Conservation (phyloP, 306 rosid genomes). For the Cucumis sativus region DNA sequence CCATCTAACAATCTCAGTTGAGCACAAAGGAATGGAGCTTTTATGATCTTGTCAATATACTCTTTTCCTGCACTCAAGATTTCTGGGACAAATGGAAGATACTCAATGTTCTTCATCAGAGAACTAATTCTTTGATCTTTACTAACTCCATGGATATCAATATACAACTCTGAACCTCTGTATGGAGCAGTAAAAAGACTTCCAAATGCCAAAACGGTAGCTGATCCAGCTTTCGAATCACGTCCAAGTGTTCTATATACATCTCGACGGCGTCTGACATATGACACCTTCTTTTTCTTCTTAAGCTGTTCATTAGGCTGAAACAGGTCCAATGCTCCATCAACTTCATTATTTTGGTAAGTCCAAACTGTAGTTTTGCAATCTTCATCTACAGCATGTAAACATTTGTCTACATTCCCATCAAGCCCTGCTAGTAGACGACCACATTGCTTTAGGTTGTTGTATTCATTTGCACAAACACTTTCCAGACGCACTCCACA, state of each 20-base stretch:
- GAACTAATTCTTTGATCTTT: slow-evolving; percentile 38
- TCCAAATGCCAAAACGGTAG: slow-evolving; percentile 74
- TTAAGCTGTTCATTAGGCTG: slow-evolving; percentile 66
- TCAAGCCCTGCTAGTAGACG: slow-evolving; percentile 38
- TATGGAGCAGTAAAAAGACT: slow-evolving; percentile 79
- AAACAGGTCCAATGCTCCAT: slow-evolving; percentile 61
- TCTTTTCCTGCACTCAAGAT: slow-evolving; percentile 42
- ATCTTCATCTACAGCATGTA: slow-evolving; percentile 56
- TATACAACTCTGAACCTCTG: slow-evolving; percentile 53
- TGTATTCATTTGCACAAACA: slow-evolving; percentile 30
- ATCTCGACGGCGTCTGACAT: slow-evolving; percentile 47
- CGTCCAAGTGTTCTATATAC: slow-evolving; percentile 59
- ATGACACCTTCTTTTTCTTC: slow-evolving; percentile 61
- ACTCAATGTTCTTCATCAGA: slow-evolving; percentile 38
- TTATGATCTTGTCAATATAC: slow-evolving; percentile 34
- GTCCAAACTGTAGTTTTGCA: slow-evolving; percentile 90
- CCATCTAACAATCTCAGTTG: slow-evolving; percentile 86
- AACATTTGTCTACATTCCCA: slow-evolving; percentile 40
- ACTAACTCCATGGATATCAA: slow-evolving; percentile 48
- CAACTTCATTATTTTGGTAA: slow-evolving; percentile 37
- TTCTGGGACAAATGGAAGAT: slow-evolving; percentile 64
- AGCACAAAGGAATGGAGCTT: slow-evolving; percentile 66
- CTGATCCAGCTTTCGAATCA: slow-evolving; percentile 49
- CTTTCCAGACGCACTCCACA: slow-evolving; percentile 47
- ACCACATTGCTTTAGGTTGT: slow-evolving; percentile 52